phyloP scores from a whole-genome alignment of 768 basidiomycete genomes.

The Trametes cinnabarina region DNA sequence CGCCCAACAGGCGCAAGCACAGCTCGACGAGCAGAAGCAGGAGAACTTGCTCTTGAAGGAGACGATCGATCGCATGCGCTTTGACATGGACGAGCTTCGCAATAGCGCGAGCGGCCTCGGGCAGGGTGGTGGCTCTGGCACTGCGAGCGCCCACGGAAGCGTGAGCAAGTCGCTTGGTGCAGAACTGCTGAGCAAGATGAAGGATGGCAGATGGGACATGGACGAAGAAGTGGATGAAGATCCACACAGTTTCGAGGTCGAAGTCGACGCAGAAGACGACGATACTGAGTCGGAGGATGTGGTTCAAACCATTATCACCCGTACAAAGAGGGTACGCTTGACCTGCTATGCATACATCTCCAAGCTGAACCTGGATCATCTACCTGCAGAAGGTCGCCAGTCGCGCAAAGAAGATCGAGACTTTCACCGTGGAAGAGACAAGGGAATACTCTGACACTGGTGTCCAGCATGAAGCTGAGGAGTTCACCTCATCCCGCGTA shows the following conservation, averaged over 20 bases:
- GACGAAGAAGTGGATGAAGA: constrained; percentile 39
- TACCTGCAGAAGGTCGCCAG: constrained; percentile 60
- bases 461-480: constrained; percentile 64
- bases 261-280: constrained; percentile 41
- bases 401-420: constrained; percentile 52
- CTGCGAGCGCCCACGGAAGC: constrained; percentile 53
- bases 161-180: constrained; percentile 75
- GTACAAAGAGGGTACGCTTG: constrained; percentile 66
- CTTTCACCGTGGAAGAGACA: constrained; percentile 50
- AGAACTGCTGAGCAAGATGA: constrained; percentile 67
- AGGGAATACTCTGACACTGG: constrained; percentile 76
- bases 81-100: constrained; percentile 91
- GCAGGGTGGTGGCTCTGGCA: constrained; percentile 36
- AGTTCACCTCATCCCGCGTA: constrained; percentile 43
- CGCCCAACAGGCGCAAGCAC: constrained; percentile 69
- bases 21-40: constrained; percentile 90
- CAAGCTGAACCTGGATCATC: too few relatives aligned
- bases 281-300: constrained; percentile 71
- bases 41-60: constrained; percentile 92
- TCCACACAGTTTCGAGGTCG: constrained; percentile 31
- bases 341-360: too few relatives aligned
- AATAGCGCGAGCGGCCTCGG: constrained; percentile 39
- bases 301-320: constrained; percentile 85
- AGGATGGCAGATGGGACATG: constrained; percentile 39
- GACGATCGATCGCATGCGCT: constrained; percentile 92